Evolutionary conservation across 2,329 filamentous ascomycete species (phyloP), one percentile per base, ranked within the genome.

Genomic region (Fusarium sp.): DNA sequence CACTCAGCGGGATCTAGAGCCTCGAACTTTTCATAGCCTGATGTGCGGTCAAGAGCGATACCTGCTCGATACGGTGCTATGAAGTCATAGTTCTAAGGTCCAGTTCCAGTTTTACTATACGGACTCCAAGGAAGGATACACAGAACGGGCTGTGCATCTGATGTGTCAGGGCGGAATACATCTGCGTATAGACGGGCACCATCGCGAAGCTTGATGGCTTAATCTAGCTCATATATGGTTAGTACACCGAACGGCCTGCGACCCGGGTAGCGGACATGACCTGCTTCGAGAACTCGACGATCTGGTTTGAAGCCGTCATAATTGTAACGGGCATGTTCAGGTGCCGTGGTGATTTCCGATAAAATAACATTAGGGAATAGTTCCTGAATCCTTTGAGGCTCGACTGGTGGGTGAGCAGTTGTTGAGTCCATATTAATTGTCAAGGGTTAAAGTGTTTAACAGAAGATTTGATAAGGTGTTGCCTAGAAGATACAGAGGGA

Each of bases 1-100:
- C 64, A 70, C 8, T 70, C 64, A 0, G 64, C 45, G 5, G 67
- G 67, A 15, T 70, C 67, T 1, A 39, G 49, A 10, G 58, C 64
- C 27, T 71, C 68, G 17, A 69, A 69, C 38, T 71, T 71, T 29
- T 69, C 65, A 5, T 65, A 58, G 7, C 65, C 61, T 8, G 52
- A 59, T 7, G 58, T 45, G 7, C 41, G 36, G 8, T 35, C 44
- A 9, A 33, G 6, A 0, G 65, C 41, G 8, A 69, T 62, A 4
- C 65, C 65, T 0, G 65, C 42, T 18, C 50, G 60, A 54, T 47
- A 69, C 2, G 68, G 68, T 4, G 49, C 58, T 61, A 71, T 69
- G 11, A 61, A 31, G 11, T 55, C 29, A 2, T 62, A 52, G 0
- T 58, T 56, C 3, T 39, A 44, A 4, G 50, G 25, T 0, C 68